Evolutionary conservation across 768 basidiomycete genomes (phyloP).

Genomic region (Dioszegia hungarica): DNA sequence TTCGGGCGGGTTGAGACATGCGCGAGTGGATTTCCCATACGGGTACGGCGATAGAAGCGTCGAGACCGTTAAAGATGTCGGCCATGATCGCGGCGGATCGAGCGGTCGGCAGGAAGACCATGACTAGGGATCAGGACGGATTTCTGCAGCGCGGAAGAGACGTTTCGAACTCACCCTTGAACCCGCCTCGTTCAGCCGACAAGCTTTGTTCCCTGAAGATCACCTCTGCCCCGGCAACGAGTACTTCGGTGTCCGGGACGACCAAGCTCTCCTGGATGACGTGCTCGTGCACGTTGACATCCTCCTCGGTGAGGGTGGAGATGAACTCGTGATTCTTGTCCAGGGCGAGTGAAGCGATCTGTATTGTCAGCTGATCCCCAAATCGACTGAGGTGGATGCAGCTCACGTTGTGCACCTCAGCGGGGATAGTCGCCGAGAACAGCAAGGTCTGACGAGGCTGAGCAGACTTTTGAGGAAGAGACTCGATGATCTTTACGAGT

Average conservation of each 20-base stretch:
- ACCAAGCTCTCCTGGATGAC: constrained; percentile 55
- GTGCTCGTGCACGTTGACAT: constrained; percentile 61
- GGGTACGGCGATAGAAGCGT: constrained; percentile 20
- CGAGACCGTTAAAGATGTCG: constrained; percentile 38
- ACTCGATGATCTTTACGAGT: constrained; percentile 38
- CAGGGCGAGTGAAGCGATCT: constrained; percentile 51
- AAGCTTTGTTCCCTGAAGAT: constrained; percentile 22
- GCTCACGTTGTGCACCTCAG: constrained; percentile 49
- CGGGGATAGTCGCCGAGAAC: constrained; percentile 53
- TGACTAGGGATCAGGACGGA: constrained; percentile 44
- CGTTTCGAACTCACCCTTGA: constrained; percentile 26
- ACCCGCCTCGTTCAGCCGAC: constrained; percentile 10
- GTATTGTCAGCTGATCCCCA: constrained; percentile 1
- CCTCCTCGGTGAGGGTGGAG: constrained; percentile 59
- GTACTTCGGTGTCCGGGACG: constrained; percentile 51
- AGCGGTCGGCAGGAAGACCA: constrained; percentile 67
- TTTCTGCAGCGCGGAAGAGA: not conserved
- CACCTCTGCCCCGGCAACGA: constrained; percentile 50
- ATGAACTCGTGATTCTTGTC: constrained; percentile 53
- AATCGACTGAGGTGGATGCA: not conserved
- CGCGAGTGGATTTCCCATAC: constrained; percentile 60
- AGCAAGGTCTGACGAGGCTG: constrained; percentile 51
- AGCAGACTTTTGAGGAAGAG: constrained; percentile 19
- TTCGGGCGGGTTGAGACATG: constrained; percentile 55
- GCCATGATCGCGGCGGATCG: constrained; percentile 56